Evolutionary conservation across 371 early-diverging fungal genomes (phyloP), one percentile per base, ranked within the genome.

Genomic region (Actinomucor elegans): DNA sequence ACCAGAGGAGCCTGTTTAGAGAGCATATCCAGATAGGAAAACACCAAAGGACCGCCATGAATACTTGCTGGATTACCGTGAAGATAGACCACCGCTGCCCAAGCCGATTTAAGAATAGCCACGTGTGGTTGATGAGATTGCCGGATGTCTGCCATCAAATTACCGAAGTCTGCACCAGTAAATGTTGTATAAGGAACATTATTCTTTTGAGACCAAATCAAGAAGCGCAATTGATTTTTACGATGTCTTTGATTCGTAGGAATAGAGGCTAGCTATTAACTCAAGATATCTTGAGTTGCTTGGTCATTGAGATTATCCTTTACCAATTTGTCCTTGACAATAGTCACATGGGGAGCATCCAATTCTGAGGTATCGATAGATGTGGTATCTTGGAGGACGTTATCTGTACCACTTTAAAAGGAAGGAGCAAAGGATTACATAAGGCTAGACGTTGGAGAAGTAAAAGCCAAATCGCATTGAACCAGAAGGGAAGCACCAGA

Each of bases 391-490:
- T 18, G 18, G 52, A 56, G 24, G 56, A 49, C 3, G 55, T 55
- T 9, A 21, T 17, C 14, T 37, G 37, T 0, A 43, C 23, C 12
- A 24, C 7, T 14, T 49, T 34, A 48, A 52, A 32, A 1, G 29
- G 20, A 6, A 29, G 15, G 20, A 56, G 1, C 33, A 41, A n/a
- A 34, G 60, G 34, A 45, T 23, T 14, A 6, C 15, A 21, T 5
- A 23, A 35, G 12, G 46, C 40, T 46, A 61, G 15, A 2, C n/a
- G 17, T 15, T 50, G 54, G 9, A 59, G 10, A 14, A 52, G n/a
- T 0, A 61, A 61, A 31, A 62, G 63, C 61, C 67, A 67, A 5
- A 67, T 24, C 3, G 59, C 56, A 8, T 33, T 55, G 7, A 53
- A n/a, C 59, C 59, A 59, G 3, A 15, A 29, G 0, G 48, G 53